phyloP scores from a whole-genome alignment of 176 grass and related monocot species.

The Cymbopogon citratus region DNA sequence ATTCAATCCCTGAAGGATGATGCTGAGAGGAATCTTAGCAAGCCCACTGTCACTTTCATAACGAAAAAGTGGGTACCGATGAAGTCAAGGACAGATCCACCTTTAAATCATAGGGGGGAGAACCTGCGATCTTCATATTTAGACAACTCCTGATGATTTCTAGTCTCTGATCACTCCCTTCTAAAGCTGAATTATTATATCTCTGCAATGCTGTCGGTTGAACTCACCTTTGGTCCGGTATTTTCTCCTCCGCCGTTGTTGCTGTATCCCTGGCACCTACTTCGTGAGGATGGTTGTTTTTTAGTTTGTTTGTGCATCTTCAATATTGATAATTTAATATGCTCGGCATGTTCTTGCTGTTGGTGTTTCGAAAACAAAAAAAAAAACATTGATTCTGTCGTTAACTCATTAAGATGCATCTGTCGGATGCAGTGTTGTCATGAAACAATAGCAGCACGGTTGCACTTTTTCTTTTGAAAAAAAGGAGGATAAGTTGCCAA shows the following conservation, averaged over 20 bases:
- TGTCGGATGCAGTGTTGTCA: not conserved
- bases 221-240: not conserved
- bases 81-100: conserved; percentile 1
- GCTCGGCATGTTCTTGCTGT: too few relatives aligned
- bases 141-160: not conserved
- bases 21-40: not conserved
- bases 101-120: conserved; percentile 13
- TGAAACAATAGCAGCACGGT: not conserved
- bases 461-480: not conserved
- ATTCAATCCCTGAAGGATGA: not conserved
- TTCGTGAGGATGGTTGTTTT: too few relatives aligned
- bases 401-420: not conserved
- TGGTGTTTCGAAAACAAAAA: too few relatives aligned
- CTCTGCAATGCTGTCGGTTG: not conserved
- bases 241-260: not conserved
- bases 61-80: not conserved
- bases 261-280: too few relatives aligned
- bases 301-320: too few relatives aligned
- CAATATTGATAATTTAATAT: too few relatives aligned
- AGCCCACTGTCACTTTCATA: conserved; percentile 10
- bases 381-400: not conserved
- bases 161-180: not conserved
- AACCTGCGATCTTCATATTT: not conserved
- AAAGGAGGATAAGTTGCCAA: not conserved
- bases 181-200: not conserved